Evolutionary conservation across 805 yeast species (phyloP), one percentile per base, ranked within the genome.

Genomic region (Zygosaccharomyces bisporus): DNA sequence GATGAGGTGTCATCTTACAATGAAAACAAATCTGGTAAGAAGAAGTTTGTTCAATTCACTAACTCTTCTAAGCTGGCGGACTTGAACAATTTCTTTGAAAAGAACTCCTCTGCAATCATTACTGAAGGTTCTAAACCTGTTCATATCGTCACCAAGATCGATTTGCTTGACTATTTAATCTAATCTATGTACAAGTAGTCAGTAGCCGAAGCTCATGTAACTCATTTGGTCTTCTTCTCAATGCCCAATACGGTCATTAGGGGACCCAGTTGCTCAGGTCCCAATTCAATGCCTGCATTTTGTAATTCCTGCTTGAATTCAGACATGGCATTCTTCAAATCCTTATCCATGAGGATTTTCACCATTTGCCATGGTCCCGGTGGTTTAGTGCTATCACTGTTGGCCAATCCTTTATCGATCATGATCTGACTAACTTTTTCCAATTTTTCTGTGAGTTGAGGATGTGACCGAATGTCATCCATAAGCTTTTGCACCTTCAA

Each of bases 91-190:
- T 86, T 86, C 68, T 86, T 86, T 56, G 95, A 86, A 70, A 85
- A 81, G 58, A 82, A 85, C 67, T 84, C 95, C 9, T 80, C 86
- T 53, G 95, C 93, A 29, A 77, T 86, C 56, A 85, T 86, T 46
- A 86, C 95, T 37, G 90, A 83, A 57, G 80, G 81, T 32, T 71
- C 75, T 59, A 81, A 76, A 58, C 93, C 95, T 39, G 74, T 85
- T 37, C 91, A 86, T 64, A 82, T 86, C 47, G 95, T 86, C 46
- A 86, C 95, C 48, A 86, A 86, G 73, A 91, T 86, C 60, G 95
- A 86, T 66, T 73, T 86, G 63, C 72, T 86, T 56, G 76, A 83
- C 48, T 72, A 69, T 53, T 62, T 61, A 51, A 53, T 31, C 24
- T 37, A 42, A 42, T 27, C 33, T 45, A 44, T 46, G 38, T 40